Conservation (phyloP, 2,329 filamentous ascomycete species). For the Sporothrix humicola region DNA sequence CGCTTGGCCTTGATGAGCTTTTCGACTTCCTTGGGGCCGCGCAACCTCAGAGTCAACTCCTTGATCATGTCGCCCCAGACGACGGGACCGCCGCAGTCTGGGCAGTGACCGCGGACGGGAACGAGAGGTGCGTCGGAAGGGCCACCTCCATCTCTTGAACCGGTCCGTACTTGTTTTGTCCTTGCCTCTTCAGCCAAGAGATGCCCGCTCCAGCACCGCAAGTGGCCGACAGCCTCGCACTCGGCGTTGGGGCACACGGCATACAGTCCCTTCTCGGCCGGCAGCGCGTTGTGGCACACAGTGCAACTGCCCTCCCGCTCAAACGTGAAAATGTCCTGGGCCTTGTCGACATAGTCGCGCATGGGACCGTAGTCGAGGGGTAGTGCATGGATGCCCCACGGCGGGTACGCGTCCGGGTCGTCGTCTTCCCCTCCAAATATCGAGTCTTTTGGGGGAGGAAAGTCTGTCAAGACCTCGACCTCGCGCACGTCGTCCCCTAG, state of each 20-base stretch:
- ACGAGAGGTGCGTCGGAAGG: constrained; percentile 54
- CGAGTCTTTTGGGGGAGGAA: constrained; percentile 38
- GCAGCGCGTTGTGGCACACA: constrained; percentile 56
- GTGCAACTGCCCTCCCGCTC: constrained; percentile 62
- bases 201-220: constrained; percentile 64
- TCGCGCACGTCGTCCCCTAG: constrained; percentile 52
- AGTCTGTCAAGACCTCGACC: constrained; percentile 61
- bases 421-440: constrained; percentile 37
- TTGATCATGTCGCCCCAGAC: constrained; percentile 81
- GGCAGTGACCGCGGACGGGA: constrained; percentile 73
- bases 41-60: constrained; percentile 75
- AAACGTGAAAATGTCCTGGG: constrained; percentile 59
- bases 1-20: constrained; percentile 63
- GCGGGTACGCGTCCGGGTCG: constrained; percentile 13
- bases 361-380: constrained; percentile 61
- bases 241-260: constrained; percentile 60
- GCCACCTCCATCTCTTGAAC: too few relatives aligned
- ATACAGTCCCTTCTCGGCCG: constrained; percentile 58
- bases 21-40: constrained; percentile 72
- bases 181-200: constrained; percentile 50
- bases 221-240: constrained; percentile 64
- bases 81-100: constrained; percentile 66
- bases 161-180: constrained; percentile 25
- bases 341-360: constrained; percentile 61
- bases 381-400: constrained; percentile 60